phyloP scores from a whole-genome alignment of 2,329 filamentous ascomycete species.

The Aspergillus pseudoviridinutans region DNA sequence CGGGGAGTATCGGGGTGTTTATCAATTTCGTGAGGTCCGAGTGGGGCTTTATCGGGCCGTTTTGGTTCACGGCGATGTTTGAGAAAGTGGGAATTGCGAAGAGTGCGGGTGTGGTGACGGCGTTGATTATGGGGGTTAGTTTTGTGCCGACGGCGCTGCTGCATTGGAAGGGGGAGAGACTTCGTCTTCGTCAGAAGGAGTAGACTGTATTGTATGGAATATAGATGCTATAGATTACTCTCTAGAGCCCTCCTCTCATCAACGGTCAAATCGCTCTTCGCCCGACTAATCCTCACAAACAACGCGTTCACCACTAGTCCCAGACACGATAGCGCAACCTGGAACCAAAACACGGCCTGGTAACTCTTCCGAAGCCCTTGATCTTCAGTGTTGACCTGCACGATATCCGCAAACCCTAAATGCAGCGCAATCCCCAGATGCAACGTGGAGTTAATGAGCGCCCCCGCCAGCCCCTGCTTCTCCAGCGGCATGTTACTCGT shows the following conservation, averaged over 20 bases:
- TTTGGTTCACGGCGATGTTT: slow-evolving; percentile 37
- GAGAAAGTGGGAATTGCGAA: slow-evolving; percentile 29
- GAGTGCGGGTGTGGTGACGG: slow-evolving; percentile 27
- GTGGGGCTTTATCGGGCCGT: slow-evolving; percentile 38
- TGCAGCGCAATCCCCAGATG: slow-evolving; percentile 70
- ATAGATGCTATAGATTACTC: too few relatives aligned
- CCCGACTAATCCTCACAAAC: slow-evolving; percentile 54
- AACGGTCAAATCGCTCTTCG: slow-evolving; percentile 54
- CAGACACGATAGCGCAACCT: slow-evolving; percentile 52
- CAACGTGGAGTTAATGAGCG: slow-evolving; percentile 65
- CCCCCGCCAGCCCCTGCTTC: slow-evolving; percentile 68
- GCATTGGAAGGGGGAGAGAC: slow-evolving; percentile 36
- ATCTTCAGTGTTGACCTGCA: slow-evolving; percentile 46
- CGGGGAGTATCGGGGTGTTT: slow-evolving; percentile 58
- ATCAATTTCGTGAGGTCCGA: slow-evolving; percentile 53
- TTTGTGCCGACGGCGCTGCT: slow-evolving; percentile 25
- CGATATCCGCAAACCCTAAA: slow-evolving; percentile 66
- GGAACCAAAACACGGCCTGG: slow-evolving; percentile 62
- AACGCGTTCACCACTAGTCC: slow-evolving; percentile 51
- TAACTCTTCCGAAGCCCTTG: slow-evolving; percentile 53
- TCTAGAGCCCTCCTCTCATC: slow-evolving; percentile 47
- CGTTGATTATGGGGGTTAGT: slow-evolving; percentile 26
- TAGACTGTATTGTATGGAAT: too few relatives aligned
- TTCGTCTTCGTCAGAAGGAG: background rate
- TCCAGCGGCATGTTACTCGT: slow-evolving; percentile 65